phyloP scores from a whole-genome alignment of 306 rosid genomes.

The Prinsepia uniflora region DNA sequence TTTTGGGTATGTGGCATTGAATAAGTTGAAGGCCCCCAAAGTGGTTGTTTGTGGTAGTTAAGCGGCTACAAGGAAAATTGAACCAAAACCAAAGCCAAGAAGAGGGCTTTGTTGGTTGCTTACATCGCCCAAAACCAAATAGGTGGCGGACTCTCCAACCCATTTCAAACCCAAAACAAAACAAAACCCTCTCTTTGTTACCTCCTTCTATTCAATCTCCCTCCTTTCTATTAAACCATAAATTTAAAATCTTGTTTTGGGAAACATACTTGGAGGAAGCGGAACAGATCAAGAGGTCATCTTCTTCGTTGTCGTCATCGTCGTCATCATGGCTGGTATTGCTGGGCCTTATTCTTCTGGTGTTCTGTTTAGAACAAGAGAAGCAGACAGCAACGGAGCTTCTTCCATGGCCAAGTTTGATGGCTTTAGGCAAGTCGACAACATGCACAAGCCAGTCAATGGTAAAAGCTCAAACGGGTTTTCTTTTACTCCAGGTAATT shows the following conservation, averaged over 20 bases:
- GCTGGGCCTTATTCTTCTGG: conserved; percentile 38
- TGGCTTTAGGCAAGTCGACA: conserved; percentile 41
- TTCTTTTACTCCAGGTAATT: conserved; percentile 36
- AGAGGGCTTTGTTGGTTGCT: conserved; percentile 21
- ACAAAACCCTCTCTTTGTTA: conserved; percentile 27
- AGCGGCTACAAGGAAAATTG: conserved; percentile 12
- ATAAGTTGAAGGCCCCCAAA: not conserved
- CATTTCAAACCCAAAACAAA: conserved; percentile 8
- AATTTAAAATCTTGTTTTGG: not conserved
- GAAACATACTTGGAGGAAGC: not conserved
- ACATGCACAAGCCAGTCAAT: conserved; percentile 21
- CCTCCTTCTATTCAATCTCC: conserved; percentile 21
- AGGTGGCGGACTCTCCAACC: conserved; percentile 37
- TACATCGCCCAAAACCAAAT: conserved; percentile 29
- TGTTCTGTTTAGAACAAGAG: conserved; percentile 32
- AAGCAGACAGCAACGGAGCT: conserved; percentile 25
- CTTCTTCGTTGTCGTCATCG: no score
- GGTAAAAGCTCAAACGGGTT: conserved; percentile 22
- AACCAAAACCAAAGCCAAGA: not conserved
- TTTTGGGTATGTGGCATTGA: conserved; percentile 12
- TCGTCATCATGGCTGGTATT: conserved; percentile 32
- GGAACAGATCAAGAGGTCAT: not conserved
- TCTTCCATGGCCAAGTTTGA: conserved; percentile 27
- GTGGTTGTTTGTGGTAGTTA: conserved; percentile 33
- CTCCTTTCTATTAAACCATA: conserved; percentile 16